phyloP scores from a whole-genome alignment of 495 filamentous ascomycete species.

The Trichocladium uniseriatum region DNA sequence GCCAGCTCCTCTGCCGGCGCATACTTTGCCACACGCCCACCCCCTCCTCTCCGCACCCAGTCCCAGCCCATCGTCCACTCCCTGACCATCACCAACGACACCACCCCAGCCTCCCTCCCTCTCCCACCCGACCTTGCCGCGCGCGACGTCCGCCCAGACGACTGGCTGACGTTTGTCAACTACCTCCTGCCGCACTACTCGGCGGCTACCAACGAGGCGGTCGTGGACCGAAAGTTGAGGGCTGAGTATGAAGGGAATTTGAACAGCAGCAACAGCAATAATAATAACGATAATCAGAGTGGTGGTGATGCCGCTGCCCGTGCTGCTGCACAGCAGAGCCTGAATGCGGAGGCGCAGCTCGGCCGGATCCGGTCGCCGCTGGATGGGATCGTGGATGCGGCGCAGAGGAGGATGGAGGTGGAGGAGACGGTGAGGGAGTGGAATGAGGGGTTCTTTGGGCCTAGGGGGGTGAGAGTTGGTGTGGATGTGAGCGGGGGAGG shows the following conservation, averaged over 20 bases:
- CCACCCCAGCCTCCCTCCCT: conserved; percentile 25
- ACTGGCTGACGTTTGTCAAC: conserved; percentile 46
- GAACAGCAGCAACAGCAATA: conserved; percentile 1
- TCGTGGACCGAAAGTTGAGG: conserved; percentile 30
- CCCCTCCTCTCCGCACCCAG: conserved; percentile 5
- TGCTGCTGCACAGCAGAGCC: too few species aligned
- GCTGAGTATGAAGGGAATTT: too few species aligned
- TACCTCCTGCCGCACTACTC: conserved; percentile 29
- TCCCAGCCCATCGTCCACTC: conserved; percentile 13
- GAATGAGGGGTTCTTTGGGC: conserved; percentile 43
- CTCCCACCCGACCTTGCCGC: conserved; percentile 21
- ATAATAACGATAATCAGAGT: conserved; percentile 4
- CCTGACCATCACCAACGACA: conserved; percentile 16
- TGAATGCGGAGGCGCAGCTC: conserved; percentile 32
- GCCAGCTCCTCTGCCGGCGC: conserved; percentile 23
- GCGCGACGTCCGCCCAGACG: conserved; percentile 33
- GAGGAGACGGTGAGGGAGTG: conserved; percentile 37
- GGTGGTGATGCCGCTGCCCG: neutral
- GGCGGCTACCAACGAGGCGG: conserved; percentile 23
- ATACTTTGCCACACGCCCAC: conserved; percentile 35
- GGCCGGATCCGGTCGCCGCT: conserved; percentile 18
- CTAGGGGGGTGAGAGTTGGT: conserved; percentile 25
- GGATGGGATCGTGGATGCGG: neutral
- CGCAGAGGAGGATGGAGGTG: conserved; percentile 11
- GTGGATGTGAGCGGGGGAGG: neutral